These are phyloP conservation scores for Dysphania ambrosioides DNA, from an alignment of 148 eudicot genomes.

Conservation along the genomic window DNA sequence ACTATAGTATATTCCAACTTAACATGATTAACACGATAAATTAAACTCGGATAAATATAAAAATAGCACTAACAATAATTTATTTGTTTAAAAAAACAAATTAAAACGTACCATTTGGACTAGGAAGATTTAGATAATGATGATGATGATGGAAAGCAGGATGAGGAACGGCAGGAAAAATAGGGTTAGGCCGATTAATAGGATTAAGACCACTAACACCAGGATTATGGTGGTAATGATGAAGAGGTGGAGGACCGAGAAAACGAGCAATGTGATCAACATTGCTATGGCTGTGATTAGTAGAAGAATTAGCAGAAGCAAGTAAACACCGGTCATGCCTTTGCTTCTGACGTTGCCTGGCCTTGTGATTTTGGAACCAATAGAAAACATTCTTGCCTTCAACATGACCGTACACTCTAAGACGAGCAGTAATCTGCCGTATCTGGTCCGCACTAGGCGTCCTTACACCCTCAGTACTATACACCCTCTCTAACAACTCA, in stretches of 20 bases:
- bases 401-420: slow-evolving; percentile 60
- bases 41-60: too few species aligned
- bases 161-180: slow-evolving; percentile 20
- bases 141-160: slow-evolving; percentile 1
- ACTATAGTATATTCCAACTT: too few species aligned
- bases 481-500: slow-evolving; percentile 57
- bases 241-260: background rate
- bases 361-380: slow-evolving; percentile 97
- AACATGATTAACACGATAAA: too few species aligned
- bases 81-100: too few species aligned
- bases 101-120: slow-evolving; percentile 19
- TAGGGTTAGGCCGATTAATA: background rate
- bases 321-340: background rate
- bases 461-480: slow-evolving; percentile 54
- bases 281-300: too few species aligned
- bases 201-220: background rate
- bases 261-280: too few species aligned
- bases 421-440: slow-evolving; percentile 58
- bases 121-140: slow-evolving; percentile 24
- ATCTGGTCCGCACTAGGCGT: slow-evolving; percentile 85
- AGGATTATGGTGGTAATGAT: background rate
- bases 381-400: slow-evolving; percentile 96
- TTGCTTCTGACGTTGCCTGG: slow-evolving; percentile 83
- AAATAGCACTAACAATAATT: too few species aligned
- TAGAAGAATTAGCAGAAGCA: slow-evolving; percentile 11